phyloP scores from a whole-genome alignment of 139 green algal species.

The Pedinophyceae sp. region DNA sequence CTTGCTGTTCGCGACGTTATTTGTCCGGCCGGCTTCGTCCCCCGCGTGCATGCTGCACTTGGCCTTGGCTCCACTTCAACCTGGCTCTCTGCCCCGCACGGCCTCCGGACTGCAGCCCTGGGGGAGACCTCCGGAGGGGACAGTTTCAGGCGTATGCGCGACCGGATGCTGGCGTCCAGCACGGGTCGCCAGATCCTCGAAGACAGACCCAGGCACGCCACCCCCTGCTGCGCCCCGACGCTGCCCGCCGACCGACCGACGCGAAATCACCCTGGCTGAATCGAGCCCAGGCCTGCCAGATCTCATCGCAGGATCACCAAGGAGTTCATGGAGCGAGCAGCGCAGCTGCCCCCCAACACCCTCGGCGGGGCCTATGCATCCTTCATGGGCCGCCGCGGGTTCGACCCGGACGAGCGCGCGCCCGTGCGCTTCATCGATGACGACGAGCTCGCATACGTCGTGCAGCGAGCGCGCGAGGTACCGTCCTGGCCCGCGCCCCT shows the following conservation, averaged over 20 bases:
- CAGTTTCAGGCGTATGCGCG: slow-evolving; percentile 20
- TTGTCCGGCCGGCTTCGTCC: not conserved
- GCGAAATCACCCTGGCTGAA: slow-evolving; percentile 3
- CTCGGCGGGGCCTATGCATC: slow-evolving; percentile 75
- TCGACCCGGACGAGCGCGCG: slow-evolving; percentile 69
- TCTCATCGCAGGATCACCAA: slow-evolving; percentile 28
- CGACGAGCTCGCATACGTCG: slow-evolving; percentile 78
- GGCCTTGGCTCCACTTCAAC: not conserved
- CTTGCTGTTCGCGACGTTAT: slow-evolving; percentile 28
- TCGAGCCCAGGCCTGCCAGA: slow-evolving; percentile 22
- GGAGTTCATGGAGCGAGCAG: not conserved
- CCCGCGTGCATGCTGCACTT: not conserved
- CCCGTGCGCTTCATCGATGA: slow-evolving; percentile 83
- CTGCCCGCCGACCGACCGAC: slow-evolving; percentile 1
- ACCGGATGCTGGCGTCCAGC: slow-evolving; percentile 46
- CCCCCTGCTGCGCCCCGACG: not conserved
- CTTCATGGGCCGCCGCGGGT: slow-evolving; percentile 76
- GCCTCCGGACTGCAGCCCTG: not conserved
- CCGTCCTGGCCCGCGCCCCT: no score
- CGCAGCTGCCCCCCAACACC: slow-evolving; percentile 19
- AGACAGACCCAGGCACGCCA: slow-evolving; percentile 58
- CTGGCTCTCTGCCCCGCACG: not conserved
- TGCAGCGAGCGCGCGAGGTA: slow-evolving; percentile 49
- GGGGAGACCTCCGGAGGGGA: slow-evolving; percentile 37
- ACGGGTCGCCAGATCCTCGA: slow-evolving; percentile 43